Base-by-base conservation (phyloP, 2,329 filamentous ascomycete species). In the Pseudogymnoascus sp. region DNA sequence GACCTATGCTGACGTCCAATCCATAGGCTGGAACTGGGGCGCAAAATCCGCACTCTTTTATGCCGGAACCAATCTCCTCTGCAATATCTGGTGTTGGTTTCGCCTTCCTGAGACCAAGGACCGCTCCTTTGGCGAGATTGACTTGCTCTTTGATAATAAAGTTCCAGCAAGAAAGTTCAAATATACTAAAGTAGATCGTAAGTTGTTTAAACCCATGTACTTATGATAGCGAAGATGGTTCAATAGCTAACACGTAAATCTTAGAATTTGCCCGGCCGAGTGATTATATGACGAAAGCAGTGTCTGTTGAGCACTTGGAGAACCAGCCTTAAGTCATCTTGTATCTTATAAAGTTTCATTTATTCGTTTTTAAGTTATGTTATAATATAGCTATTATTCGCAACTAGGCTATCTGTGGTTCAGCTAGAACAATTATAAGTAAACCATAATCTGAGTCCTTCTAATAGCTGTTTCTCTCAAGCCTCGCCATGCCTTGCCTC, bases 121-220 rank as follows among this genome's bases (percentile, higher is more conserved):
- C 14, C 85, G 90, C 58, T 89, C 89, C 0, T 96, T 93, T 71
- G 91, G 90, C 6, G 91, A 96, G 75, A 78, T 96, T 63, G 91
- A 96, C 72, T 71, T 93, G 62, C 80, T 96, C 58, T 96, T 96
- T 70, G 88, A 95, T 76, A 81, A 83, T 65, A 78, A 81, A 2
- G 77, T 93, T 33, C 61, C 66, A 5, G 72, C 73, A n/a, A 67
- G 72, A 33, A 69, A 71, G 16, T 75, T 69, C 40, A 61, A 40
- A 2, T 43, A 38, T 58, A 65, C 63, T 43, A 62, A 61, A 59
- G 63, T 66, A 3, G 62, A 66, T 52, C 37, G 59, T 58, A 59
- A 55, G 62, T 55, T 33, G 6, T n/a, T 33, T 18, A 18, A 18
- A 18, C 45, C n/a, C 25, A 16, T 33, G 5, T 12, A 18, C 8